Evolutionary conservation across 129 eudicot species (phyloP).

Genomic region (Saposhnikovia divaricata): DNA sequence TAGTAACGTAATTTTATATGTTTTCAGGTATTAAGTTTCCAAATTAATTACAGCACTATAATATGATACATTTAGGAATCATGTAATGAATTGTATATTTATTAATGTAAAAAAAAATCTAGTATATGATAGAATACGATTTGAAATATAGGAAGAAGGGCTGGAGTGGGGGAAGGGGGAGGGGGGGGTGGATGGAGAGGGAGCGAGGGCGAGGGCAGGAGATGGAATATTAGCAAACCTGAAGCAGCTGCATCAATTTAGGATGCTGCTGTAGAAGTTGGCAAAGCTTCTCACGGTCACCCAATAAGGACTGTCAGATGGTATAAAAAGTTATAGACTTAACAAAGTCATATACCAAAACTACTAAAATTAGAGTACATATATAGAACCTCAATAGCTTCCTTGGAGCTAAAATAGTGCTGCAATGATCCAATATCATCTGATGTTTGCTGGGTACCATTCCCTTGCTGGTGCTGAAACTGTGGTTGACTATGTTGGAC

Average conservation of each 20-base stretch:
- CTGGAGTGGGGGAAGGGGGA: no score
- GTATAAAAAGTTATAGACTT: background rate
- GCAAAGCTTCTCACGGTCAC: conserved; percentile 87
- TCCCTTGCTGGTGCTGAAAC: conserved; percentile 38
- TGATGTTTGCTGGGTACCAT: conserved; percentile 49
- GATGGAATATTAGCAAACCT: conserved; percentile 36
- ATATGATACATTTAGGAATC: background rate
- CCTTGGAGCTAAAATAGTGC: conserved; percentile 69
- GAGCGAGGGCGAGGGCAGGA: background rate
- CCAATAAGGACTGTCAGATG: conserved; percentile 48
- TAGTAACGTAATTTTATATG: no score
- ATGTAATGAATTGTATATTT: background rate
- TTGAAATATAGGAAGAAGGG: no score
- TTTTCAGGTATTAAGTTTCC: background rate
- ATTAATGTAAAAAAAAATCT: background rate
- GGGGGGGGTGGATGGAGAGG: no score
- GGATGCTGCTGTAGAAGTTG: conserved; percentile 94
- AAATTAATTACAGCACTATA: background rate
- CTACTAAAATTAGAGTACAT: background rate
- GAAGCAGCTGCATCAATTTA: conserved; percentile 89
- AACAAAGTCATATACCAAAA: background rate
- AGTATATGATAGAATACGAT: background rate
- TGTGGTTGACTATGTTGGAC: conserved; percentile 41
- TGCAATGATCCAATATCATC: conserved; percentile 58
- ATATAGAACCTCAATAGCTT: conserved; percentile 72